Base-by-base conservation (phyloP, 2,329 filamentous ascomycete species). In the Fusarium tjaetaba region DNA sequence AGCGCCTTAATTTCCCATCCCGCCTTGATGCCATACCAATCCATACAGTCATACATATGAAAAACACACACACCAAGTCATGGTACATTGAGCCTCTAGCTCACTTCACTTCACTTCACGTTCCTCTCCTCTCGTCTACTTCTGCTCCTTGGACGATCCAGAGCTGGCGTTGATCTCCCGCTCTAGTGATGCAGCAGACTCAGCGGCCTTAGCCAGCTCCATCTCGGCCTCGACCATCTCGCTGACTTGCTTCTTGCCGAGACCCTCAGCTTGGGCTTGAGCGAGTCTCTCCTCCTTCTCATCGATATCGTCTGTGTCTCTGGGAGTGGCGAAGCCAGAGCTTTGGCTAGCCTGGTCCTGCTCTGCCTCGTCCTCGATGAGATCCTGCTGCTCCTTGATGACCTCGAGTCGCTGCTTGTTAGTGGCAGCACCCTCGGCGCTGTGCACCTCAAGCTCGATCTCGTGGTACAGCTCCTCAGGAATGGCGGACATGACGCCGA, bases 401-500 rank as follows among this genome's bases (percentile, higher is more conserved):
- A 99, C 96, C 86, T 99, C 96, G 46, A 99, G 92, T 82, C 96
- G 93, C 87, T 98, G 96, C 89, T 97, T 98, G 90, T 99, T 99
- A 75, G 96, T 99, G 30, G 96, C 96, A 16, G 95, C 96, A 70
- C 96, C 96, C 85, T 99, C 96, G 55, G 96, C 95, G 70, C 92
- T 97, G 88, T 98, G 94, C 15, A 99, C 95, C 85, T 99, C 96
- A 38, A 99, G 92, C 84, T 98, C 96, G 73, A 99, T 98, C 86
- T 99, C 96, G 87, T 99, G 96, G 93, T 97, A 99, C 45, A 99
- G 88, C 83, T 99, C 96, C 84, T 99, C 96, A 7, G 96, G 96
- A 71, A 99, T 98, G 69, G 93, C 95, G 45, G 94, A 97, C 45
- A 99, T 87, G 10, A 99, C 96, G 62, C 95, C 94, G 69, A 95